Evolutionary conservation across 352 stramenopile genomes (phyloP).

Genomic region (Plasmopara muralis): DNA sequence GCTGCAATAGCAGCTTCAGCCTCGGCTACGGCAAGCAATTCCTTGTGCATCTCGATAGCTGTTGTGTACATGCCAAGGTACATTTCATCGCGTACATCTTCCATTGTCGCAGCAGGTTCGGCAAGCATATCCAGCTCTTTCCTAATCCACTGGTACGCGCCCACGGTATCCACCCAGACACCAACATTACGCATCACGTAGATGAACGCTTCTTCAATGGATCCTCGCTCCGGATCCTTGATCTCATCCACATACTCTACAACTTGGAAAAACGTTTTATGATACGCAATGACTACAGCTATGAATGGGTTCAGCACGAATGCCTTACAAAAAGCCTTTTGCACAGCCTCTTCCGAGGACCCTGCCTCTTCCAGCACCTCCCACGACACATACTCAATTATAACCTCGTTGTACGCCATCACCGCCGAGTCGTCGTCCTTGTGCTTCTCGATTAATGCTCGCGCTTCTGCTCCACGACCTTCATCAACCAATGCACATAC

Average conservation of each 20-base stretch:
- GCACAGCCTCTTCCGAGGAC: constrained; percentile 72
- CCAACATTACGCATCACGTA: constrained; percentile 78
- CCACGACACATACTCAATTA: constrained; percentile 86
- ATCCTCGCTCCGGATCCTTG: constrained; percentile 51
- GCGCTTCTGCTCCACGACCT: constrained; percentile 62
- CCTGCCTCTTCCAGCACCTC: constrained; percentile 79
- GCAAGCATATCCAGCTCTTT: constrained; percentile 65
- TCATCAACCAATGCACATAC: constrained; percentile 75
- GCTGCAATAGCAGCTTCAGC: constrained; percentile 24
- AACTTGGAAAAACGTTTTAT: constrained; percentile 75
- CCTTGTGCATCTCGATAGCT: constrained; percentile 81
- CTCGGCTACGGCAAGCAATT: constrained; percentile 38
- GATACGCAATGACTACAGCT: constrained; percentile 66
- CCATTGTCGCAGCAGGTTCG: constrained; percentile 38
- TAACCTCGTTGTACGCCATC: constrained; percentile 75
- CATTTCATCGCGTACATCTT: constrained; percentile 68
- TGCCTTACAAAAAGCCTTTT: constrained; percentile 56
- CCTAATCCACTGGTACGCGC: constrained; percentile 71
- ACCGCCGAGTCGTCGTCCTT: constrained; percentile 46
- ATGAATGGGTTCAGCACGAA: constrained; percentile 80
- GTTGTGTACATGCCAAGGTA: constrained; percentile 85
- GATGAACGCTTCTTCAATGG: constrained; percentile 79
- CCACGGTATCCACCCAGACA: constrained; percentile 81
- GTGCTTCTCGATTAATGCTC: constrained; percentile 62
- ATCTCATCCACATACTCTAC: constrained; percentile 85